A percentile compares a stretch with the other conserved stretches of the same genome.
phyloP scores from a whole-genome alignment of 148 eudicot species.

The Salicornia ramosissima region DNA sequence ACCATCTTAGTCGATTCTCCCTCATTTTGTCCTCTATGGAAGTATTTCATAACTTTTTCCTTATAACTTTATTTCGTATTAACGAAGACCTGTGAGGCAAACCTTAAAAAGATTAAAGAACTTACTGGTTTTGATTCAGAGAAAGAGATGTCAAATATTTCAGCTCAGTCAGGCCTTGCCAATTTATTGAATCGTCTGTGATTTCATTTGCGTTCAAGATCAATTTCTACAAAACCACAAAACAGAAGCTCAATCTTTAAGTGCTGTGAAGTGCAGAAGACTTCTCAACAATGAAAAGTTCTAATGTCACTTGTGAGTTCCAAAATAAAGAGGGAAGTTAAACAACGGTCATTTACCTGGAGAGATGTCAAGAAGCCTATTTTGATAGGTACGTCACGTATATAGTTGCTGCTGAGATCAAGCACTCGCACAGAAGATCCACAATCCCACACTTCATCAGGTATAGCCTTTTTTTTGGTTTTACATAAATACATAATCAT shows the following conservation, averaged over 20 bases:
- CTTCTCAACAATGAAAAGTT: not conserved
- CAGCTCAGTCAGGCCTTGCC: constrained; percentile 65
- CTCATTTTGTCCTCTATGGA: no score
- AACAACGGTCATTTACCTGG: constrained; percentile 36
- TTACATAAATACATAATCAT: not conserved
- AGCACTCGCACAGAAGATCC: constrained; percentile 69
- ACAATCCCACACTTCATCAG: constrained; percentile 77
- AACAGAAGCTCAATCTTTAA: constrained; percentile 2
- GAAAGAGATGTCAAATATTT: constrained; percentile 55
- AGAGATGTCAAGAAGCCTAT: constrained; percentile 43
- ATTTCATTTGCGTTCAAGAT: constrained; percentile 51
- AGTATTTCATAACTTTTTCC: no score
- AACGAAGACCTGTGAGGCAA: no score
- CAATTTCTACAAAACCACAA: constrained; percentile 63
- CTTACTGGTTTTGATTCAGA: constrained; percentile 72
- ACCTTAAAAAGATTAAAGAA: not conserved
- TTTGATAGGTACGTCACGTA: constrained; percentile 48
- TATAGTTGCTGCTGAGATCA: constrained; percentile 65
- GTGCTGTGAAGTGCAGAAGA: not conserved
- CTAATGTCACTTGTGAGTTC: not conserved
- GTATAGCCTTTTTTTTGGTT: constrained; percentile 48
- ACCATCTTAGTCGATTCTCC: no score
- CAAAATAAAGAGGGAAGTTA: constrained; percentile 1
- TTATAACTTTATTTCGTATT: no score
- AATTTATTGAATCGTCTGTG: constrained; percentile 53